Base-by-base conservation (phyloP, 2,329 filamentous ascomycete species). In the Sarocladiaceae sp. region DNA sequence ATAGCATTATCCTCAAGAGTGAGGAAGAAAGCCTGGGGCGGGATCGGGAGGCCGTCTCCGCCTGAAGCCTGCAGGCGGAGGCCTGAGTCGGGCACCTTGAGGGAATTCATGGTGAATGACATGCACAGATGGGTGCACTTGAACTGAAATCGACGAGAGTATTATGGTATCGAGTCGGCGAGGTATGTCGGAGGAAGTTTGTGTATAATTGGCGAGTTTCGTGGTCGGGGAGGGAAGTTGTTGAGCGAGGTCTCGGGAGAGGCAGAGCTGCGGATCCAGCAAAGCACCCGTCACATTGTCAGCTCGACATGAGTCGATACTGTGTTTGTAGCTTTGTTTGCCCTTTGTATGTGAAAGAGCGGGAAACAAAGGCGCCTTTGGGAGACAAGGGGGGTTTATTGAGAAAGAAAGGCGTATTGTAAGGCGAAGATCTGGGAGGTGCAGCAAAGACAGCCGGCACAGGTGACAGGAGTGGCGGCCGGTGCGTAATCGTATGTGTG, bases 81-180 rank as follows among this genome's bases (percentile, higher is more conserved):
- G 68, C 82, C 82, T 59, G 71, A 67, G 57, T 81, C 77, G 60
- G 80, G 78, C 55, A 86, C 73, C 58, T 74, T 70, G 64, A 85
- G 73, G 55, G 72, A 71, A 62, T 77, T 71, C 36, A 81, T 81
- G 52, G 58, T 71, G 60, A n/a, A n/a, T 6, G 47, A 23, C 22
- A 31, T 50, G 17, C 13, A 22, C 20, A 49, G 29, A 49, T 20
- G n/a, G 18, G 17, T 5, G 5, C n/a, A n/a, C 4, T 10, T 8
- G 25, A 15, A 35, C 18, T 49, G 28, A 15, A 18, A 18, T 18
- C 22, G 7, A 5, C 7, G n/a, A n/a, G 3, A 22, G 15, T 26
- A 25, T n/a, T 17, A 15, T 49, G 10, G 26, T 49, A 11, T 33
- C 25, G 28, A 8, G 28, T 20, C 25, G 26, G 7, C 35, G 5